Evolutionary conservation across 1,284 basidiomycete species (phyloP).

Genomic region (Ganoderma leucocontextum): DNA sequence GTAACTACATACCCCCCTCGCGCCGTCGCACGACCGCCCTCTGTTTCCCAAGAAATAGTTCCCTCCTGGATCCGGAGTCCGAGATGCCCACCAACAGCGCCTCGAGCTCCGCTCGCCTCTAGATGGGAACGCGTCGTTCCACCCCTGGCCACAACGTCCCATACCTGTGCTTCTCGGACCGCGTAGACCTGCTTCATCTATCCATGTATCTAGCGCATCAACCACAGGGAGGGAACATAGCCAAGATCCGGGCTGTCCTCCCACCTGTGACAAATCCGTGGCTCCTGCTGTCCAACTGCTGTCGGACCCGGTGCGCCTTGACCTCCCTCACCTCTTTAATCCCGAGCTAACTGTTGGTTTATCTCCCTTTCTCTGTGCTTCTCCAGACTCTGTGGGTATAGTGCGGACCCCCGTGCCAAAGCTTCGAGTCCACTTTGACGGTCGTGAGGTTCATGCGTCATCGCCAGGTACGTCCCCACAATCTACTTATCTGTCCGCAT

Average conservation of each 20-base stretch:
- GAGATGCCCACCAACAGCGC: conserved; percentile 24
- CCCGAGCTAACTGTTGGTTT: neutral
- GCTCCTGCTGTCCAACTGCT: conserved; percentile 1
- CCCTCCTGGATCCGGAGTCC: neutral
- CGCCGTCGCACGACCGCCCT: conserved; percentile 24
- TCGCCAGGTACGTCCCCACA: conserved; percentile 5
- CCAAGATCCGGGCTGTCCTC: conserved; percentile 24
- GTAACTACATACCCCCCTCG: conserved; percentile 12
- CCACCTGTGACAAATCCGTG: conserved; percentile 14
- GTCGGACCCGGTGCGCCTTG: conserved; percentile 8
- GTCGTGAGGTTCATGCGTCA: neutral
- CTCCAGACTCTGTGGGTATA: neutral
- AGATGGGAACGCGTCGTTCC: conserved; percentile 15
- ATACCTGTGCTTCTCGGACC: conserved; percentile 17
- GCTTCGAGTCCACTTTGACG: neutral
- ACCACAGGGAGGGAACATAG: conserved; percentile 13
- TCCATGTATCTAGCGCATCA: conserved; percentile 17
- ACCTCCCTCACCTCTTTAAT: neutral
- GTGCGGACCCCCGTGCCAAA: neutral
- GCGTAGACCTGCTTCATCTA: neutral
- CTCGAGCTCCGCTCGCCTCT: conserved; percentile 8
- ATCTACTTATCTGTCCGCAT: neutral
- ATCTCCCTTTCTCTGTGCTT: neutral
- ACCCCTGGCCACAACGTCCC: conserved; percentile 10
- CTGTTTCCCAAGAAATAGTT: conserved; percentile 24